These are phyloP conservation scores for Flaveria linearis DNA, from an alignment of 129 eudicot genomes.

Conservation along the genomic window DNA sequence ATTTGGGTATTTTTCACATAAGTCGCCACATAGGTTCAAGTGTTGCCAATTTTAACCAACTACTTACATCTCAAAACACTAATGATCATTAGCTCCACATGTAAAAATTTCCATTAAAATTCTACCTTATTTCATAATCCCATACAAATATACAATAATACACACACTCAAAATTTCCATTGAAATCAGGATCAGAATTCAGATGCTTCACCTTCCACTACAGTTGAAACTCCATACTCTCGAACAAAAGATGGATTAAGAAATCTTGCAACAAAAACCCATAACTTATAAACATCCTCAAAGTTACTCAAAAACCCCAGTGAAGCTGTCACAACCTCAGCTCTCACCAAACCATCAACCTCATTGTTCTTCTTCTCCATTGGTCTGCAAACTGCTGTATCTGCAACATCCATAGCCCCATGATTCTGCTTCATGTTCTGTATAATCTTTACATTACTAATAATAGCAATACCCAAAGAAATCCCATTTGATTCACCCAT, in stretches of 20 bases:
- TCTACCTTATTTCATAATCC: not conserved
- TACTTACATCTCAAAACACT: too few species aligned
- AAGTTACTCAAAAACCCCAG: conserved; percentile 81
- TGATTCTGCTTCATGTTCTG: conserved; percentile 52
- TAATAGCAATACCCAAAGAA: conserved; percentile 73
- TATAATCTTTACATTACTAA: conserved; percentile 67
- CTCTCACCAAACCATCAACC: conserved; percentile 67
- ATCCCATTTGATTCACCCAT: conserved; percentile 76
- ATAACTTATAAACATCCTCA: conserved; percentile 85
- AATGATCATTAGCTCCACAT: too few species aligned
- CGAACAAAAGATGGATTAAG: conserved; percentile 61
- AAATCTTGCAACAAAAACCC: conserved; percentile 83
- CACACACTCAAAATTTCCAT: not conserved
- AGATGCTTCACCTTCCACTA: conserved; percentile 51
- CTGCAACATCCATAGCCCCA: conserved; percentile 43
- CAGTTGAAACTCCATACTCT: conserved; percentile 61
- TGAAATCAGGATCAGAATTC: not conserved
- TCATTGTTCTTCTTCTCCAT: conserved; percentile 58
- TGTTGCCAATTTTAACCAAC: too few species aligned
- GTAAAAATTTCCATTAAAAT: too few species aligned
- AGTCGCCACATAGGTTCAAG: too few species aligned
- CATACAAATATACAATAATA: not conserved
- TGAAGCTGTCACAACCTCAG: conserved; percentile 92
- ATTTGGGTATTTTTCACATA: too few species aligned
- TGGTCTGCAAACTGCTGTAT: conserved; percentile 75